Conservation (phyloP, 768 basidiomycete genomes). For the Lanmaoa pseudosensibilis region DNA sequence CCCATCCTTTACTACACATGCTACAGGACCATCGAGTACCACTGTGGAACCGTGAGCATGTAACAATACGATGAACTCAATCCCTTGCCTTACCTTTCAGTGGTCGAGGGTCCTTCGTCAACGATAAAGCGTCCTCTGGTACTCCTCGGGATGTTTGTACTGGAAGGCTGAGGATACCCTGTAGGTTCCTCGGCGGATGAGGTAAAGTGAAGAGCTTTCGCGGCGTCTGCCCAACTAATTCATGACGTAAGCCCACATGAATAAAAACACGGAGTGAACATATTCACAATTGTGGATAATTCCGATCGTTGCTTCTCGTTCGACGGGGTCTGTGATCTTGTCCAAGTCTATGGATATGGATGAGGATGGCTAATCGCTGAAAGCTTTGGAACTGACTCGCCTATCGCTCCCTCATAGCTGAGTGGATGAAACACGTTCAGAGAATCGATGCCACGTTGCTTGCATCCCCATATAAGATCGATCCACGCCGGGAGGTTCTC, state of each 20-base stretch:
- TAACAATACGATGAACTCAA: not conserved
- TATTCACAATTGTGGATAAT: conserved; percentile 90
- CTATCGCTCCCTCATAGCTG: conserved; percentile 89
- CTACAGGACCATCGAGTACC: conserved; percentile 42
- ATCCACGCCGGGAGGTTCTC: conserved; percentile 87
- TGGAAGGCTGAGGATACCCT: conserved; percentile 73
- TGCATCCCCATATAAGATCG: conserved; percentile 89
- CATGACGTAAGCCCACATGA: not conserved
- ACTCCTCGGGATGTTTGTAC: conserved; percentile 71
- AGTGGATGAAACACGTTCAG: conserved; percentile 91
- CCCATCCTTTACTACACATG: conserved; percentile 51
- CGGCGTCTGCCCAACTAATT: conserved; percentile 86
- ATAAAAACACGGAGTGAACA: not conserved
- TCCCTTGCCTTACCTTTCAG: conserved; percentile 48
- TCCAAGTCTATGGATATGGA: conserved; percentile 65
- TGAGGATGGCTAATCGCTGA: not conserved
- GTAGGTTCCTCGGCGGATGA: conserved; percentile 74
- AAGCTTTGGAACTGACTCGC: conserved; percentile 34
- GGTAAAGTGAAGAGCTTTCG: conserved; percentile 75
- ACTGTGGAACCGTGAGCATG: conserved; percentile 25
- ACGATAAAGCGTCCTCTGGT: conserved; percentile 77
- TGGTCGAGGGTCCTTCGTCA: conserved; percentile 55
- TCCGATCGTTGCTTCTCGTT: conserved; percentile 89
- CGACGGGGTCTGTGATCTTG: conserved; percentile 78
- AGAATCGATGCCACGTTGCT: conserved; percentile 74